A percentile compares a stretch with the other conserved stretches of the same genome.
Conservation (phyloP, 2,329 filamentous ascomycete genomes). For the Rugonectria rugulosa region DNA sequence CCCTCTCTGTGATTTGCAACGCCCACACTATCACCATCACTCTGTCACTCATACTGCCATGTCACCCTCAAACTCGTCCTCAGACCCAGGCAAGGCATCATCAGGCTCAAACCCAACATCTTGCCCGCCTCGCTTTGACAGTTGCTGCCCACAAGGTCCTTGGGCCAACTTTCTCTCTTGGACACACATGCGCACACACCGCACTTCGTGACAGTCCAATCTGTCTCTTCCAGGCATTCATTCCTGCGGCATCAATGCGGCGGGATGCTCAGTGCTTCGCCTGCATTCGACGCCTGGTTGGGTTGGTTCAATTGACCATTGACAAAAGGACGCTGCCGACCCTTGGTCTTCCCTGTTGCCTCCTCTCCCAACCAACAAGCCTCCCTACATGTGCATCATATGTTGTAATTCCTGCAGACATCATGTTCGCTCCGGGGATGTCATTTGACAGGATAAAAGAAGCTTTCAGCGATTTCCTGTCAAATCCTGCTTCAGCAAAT, state of each 20-base stretch:
- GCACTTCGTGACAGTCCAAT: background rate
- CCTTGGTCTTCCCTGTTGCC: background rate
- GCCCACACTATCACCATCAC: background rate
- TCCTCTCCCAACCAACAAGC: background rate
- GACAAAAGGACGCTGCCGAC: background rate
- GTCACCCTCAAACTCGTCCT: background rate
- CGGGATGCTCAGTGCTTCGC: slow-evolving; percentile 1
- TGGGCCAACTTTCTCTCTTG: background rate
- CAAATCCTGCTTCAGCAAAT: slow-evolving; percentile 5
- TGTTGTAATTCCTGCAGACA: background rate
- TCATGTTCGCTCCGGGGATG: background rate
- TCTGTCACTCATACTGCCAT: too few species aligned
- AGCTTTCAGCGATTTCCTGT: slow-evolving; percentile 5
- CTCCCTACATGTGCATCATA: background rate
- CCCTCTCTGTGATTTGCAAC: background rate
- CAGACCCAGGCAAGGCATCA: background rate
- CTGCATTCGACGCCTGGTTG: slow-evolving; percentile 4
- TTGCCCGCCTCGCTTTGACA: background rate
- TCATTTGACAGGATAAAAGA: slow-evolving; percentile 4
- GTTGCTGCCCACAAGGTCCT: background rate
- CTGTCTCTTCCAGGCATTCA: background rate
- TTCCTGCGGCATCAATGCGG: background rate
- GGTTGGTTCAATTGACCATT: slow-evolving; percentile 4
- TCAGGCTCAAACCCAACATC: background rate
- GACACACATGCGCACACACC: background rate